Conservation (phyloP, 352 stramenopile genomes). For the Pythium sukuiense region DNA sequence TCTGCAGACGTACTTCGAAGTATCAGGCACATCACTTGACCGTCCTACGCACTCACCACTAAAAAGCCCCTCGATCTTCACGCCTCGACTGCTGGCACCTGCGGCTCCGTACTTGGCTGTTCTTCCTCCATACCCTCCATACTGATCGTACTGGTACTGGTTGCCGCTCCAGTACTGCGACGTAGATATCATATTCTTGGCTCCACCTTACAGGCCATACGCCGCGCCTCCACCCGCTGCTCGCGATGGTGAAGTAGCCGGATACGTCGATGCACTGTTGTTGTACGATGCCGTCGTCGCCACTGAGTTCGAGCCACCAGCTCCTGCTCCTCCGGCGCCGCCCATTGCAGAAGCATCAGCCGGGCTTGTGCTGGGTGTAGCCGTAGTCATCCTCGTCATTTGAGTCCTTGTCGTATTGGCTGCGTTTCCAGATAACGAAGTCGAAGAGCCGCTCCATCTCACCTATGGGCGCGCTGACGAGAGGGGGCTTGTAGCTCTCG, state of each 20-base stretch:
- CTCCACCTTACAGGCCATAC: conserved; percentile 9
- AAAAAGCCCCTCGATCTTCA: conserved; percentile 50
- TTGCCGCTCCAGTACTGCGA: not conserved
- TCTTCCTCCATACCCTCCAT: conserved; percentile 13
- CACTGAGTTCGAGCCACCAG: conserved; percentile 3
- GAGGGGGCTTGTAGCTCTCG: too few species aligned
- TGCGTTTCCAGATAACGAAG: too few species aligned
- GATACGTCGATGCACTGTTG: conserved; percentile 14
- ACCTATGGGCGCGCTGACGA: too few species aligned
- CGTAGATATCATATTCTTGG: not conserved
- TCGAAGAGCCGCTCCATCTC: conserved; percentile 72
- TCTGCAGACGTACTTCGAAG: too few species aligned
- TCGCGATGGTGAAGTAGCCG: not conserved
- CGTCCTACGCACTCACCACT: conserved; percentile 87
- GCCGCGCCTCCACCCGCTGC: not conserved
- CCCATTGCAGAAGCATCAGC: not conserved
- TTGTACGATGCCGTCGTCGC: conserved; percentile 21
- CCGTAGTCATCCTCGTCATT: conserved; percentile 40
- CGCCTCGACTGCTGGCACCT: not conserved
- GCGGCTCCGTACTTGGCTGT: not conserved
- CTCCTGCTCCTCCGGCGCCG: not conserved
- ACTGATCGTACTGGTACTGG: conserved; percentile 23
- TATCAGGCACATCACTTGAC: too few species aligned
- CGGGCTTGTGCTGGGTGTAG: conserved; percentile 25
- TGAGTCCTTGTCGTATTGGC: too few species aligned